Percentiles rank a stretch among this genome's conserved stretches.
phyloP scores from a whole-genome alignment of 306 rosid genomes.

The Sindora glabra region DNA sequence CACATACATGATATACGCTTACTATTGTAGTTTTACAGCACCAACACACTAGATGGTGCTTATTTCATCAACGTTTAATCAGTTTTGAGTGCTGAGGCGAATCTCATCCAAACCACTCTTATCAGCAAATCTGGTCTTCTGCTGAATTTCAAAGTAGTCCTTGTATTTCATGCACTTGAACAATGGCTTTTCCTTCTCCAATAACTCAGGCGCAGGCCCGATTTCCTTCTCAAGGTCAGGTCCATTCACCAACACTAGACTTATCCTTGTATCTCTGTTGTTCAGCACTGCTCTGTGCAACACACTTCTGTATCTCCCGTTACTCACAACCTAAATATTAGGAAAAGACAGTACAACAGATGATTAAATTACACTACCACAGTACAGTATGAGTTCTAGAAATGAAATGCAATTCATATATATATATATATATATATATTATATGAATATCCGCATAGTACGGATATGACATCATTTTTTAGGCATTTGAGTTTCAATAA shows the following conservation, averaged over 20 bases:
- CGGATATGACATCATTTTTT: too few relatives aligned
- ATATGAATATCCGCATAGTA: too few relatives aligned
- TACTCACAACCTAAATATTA: slow-evolving; percentile 41
- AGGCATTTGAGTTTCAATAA: background rate
- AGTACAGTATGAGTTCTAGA: too few relatives aligned
- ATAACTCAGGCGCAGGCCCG: slow-evolving; percentile 18
- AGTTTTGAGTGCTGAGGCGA: slow-evolving; percentile 1
- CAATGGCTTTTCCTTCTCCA: slow-evolving; percentile 24
- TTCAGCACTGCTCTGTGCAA: slow-evolving; percentile 36
- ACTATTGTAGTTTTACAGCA: too few relatives aligned
- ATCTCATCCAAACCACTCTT: slow-evolving; percentile 10
- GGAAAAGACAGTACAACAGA: too few relatives aligned
- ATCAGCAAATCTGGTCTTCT: background rate
- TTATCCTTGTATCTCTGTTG: slow-evolving; percentile 30
- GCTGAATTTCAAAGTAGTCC: slow-evolving; percentile 27
- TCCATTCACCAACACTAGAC: slow-evolving; percentile 30
- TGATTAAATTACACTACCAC: too few relatives aligned
- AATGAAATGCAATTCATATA: too few relatives aligned
- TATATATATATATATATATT: too few relatives aligned
- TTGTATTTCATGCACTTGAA: slow-evolving; percentile 17
- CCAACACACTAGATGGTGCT: too few relatives aligned
- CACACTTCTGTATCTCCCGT: slow-evolving; percentile 36
- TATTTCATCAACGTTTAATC: too few relatives aligned
- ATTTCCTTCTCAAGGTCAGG: slow-evolving; percentile 32
- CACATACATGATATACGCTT: too few relatives aligned